Conservation (phyloP, 2,329 filamentous ascomycete genomes). For the Sarocladiaceae sp. region DNA sequence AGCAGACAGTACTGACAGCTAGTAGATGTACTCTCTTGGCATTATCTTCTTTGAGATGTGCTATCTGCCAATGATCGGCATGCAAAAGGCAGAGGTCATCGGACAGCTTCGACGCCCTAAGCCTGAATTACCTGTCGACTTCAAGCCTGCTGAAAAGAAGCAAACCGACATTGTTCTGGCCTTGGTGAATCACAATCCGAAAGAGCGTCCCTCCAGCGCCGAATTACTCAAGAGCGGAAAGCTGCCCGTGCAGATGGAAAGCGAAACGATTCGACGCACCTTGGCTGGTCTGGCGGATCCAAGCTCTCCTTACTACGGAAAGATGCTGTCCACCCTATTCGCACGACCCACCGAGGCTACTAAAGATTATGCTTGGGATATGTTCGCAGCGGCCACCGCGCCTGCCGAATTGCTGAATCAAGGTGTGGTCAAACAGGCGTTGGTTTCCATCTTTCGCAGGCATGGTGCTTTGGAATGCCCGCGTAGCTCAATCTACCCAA, state of each 20-base stretch:
- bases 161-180: conserved; percentile 75
- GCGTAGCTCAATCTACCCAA: conserved; percentile 71
- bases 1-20: conserved; percentile 13
- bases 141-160: conserved; percentile 61
- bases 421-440: conserved; percentile 64
- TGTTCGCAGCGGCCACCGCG: conserved; percentile 49
- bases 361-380: conserved; percentile 76
- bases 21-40: conserved; percentile 86
- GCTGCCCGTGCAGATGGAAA: conserved; percentile 85
- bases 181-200: conserved; percentile 75
- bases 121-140: conserved; percentile 66
- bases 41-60: conserved; percentile 99
- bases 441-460: conserved; percentile 74
- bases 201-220: conserved; percentile 71
- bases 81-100: conserved; percentile 59
- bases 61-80: conserved; percentile 58
- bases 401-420: conserved; percentile 62
- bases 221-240: conserved; percentile 82
- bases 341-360: conserved; percentile 67
- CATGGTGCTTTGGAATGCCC: conserved; percentile 83
- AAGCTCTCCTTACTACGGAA: conserved; percentile 80
- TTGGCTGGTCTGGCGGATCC: conserved; percentile 76
- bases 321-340: conserved; percentile 83
- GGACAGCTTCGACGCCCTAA: conserved; percentile 61
- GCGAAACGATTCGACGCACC: conserved; percentile 79